Evolutionary conservation across 1,284 basidiomycete genomes (phyloP), one percentile per base, ranked within the genome.

Genomic region (Trichosporon asahii): DNA sequence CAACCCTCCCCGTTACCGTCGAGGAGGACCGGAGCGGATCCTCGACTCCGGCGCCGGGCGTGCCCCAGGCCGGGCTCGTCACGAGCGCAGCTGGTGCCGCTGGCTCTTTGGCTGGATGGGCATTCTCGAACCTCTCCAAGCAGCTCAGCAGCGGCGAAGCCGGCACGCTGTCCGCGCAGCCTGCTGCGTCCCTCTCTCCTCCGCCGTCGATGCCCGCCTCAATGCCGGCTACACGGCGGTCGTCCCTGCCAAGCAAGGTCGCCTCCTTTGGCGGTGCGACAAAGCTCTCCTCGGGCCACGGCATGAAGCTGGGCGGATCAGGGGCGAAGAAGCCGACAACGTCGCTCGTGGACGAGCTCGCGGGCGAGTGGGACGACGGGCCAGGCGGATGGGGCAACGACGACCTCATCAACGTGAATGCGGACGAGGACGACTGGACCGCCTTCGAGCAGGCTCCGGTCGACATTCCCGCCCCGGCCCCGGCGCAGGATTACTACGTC

Each of bases 31-130:
- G 40, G 23, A 61, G 23, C 46, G 66, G 61, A 11, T 23, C 33
- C 6, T 35, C 21, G 18, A 61, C 46, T 15, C 64, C 64, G 3
- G 65, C 33, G 18, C 49, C 66, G 67, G 70, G 73, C 27, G 70
- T 70, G 15, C 74, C 75, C 7, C 82, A 84, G 71, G 85, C 86
- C 3, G 89, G 87, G 1, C 83, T 95, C 1, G 92, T 93, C 14
- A 93, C 90, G 75, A 90, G 89, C 18, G 93, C 95, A 0, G 90
- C 94, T 0, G 94, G 93, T 0, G 94, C 94, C 0, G 95, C 95
- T 18, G 91, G 93, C 14, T 91, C 90, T 15, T 85, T 98, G 7
- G 95, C 95, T 11, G 93, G 94, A 6, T 97, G 95, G 95, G 95
- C 95, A 0, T 93, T 96, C 70, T 91, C 93, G 4, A 93, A 91